A percentile compares a stretch with the other conserved stretches of the same genome.
Conservation (phyloP, 192 early-diverging fungal genomes). For the Pecoramyces ruminantium region DNA sequence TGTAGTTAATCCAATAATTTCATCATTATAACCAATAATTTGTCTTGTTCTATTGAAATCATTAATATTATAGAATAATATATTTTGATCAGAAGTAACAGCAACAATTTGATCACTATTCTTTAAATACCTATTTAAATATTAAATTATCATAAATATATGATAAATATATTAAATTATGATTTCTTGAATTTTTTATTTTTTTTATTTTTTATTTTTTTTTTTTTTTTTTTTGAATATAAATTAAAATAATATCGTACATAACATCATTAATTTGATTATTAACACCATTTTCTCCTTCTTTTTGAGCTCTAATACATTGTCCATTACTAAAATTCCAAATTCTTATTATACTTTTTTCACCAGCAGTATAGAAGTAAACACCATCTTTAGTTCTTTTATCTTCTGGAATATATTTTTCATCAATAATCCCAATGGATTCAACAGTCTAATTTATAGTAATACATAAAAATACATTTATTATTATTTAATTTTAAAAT, state of each 20-base stretch:
- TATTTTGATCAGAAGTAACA: constrained; percentile 80
- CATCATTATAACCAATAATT: constrained; percentile 92
- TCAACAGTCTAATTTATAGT: constrained; percentile 42
- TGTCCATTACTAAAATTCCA: constrained; percentile 71
- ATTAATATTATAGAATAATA: constrained; percentile 54
- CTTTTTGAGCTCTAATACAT: constrained; percentile 42
- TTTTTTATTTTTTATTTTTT: no score
- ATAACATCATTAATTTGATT: constrained; percentile 60
- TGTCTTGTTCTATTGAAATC: constrained; percentile 49
- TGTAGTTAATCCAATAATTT: constrained; percentile 72
- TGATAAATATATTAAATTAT: no score
- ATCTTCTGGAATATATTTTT: neutral
- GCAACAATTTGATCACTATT: constrained; percentile 39
- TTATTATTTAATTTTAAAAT: no score
- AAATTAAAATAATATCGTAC: constrained; percentile 11
- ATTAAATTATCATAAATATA: no score
- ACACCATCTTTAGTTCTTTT: constrained; percentile 16
- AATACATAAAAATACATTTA: no score
- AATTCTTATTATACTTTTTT: constrained; percentile 45
- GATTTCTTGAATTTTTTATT: no score
- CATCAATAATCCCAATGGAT: constrained; percentile 45
- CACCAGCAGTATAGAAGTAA: constrained; percentile 66
- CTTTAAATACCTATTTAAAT: constrained; percentile 28
- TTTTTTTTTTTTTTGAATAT: no score
- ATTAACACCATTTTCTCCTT: constrained; percentile 48